A percentile compares a stretch with the other conserved stretches of the same genome.
Conservation (phyloP, 2,329 filamentous ascomycete species). For the Rhynchosporium graminicola region DNA sequence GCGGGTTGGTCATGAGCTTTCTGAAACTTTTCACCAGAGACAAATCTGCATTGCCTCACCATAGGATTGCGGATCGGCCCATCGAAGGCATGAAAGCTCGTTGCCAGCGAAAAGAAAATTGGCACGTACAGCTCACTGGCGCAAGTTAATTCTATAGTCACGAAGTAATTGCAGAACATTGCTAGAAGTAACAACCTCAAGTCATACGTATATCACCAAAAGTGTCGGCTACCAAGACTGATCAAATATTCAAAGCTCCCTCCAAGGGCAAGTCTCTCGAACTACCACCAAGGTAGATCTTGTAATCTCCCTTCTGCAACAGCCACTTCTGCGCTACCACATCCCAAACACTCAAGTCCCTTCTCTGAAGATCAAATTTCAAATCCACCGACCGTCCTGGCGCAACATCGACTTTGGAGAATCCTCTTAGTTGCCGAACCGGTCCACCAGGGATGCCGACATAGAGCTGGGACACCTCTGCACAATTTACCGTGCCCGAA, state of each 20-base stretch:
- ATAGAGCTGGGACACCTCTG: conserved; percentile 41
- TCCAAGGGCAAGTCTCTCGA: conserved; percentile 25
- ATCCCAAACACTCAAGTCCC: conserved; percentile 68
- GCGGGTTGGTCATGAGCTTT: too few relatives aligned
- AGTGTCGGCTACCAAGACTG: neutral
- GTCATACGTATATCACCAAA: too few relatives aligned
- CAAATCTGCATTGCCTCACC: too few relatives aligned
- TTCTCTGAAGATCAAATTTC: conserved; percentile 55
- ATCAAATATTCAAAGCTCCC: conserved; percentile 16
- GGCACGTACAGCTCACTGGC: too few relatives aligned
- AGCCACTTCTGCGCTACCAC: conserved; percentile 59
- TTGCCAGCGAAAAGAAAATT: too few relatives aligned
- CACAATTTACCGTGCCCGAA: conserved; percentile 45
- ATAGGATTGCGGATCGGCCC: too few relatives aligned
- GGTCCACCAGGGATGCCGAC: conserved; percentile 47
- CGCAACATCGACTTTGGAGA: conserved; percentile 55
- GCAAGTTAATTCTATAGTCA: too few relatives aligned
- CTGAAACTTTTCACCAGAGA: too few relatives aligned
- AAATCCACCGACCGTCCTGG: conserved; percentile 49
- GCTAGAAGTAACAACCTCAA: too few relatives aligned
- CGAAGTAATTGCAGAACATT: too few relatives aligned
- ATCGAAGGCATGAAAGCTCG: too few relatives aligned
- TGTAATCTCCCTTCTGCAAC: conserved; percentile 39
- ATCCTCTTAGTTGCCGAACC: conserved; percentile 61
- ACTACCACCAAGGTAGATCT: conserved; percentile 32